Conservation (phyloP, 352 stramenopile genomes). For the Pythium sukuiense region DNA sequence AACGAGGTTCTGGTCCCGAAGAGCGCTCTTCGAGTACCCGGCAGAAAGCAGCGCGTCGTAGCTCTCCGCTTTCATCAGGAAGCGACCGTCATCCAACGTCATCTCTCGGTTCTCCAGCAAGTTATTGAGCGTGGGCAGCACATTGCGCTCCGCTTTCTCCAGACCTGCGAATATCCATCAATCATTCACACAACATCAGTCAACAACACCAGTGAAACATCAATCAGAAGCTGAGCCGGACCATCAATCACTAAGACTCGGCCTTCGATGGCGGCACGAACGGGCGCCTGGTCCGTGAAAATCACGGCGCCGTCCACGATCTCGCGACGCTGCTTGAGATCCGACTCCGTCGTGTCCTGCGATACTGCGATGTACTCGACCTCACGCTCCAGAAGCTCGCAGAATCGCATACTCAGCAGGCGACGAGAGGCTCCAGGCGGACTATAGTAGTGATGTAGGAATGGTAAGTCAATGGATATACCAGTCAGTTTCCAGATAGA, state of each 20-base stretch:
- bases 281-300: constrained; percentile 92
- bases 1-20: constrained; percentile 66
- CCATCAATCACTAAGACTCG: constrained; percentile 94
- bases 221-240: constrained; percentile 2
- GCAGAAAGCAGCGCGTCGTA: constrained; percentile 63
- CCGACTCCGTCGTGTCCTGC: constrained; percentile 92
- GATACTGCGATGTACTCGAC: constrained; percentile 93
- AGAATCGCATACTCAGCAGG: constrained; percentile 82
- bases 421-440: constrained; percentile 73
- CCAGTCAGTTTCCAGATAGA: neutral
- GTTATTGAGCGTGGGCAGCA: constrained; percentile 97
- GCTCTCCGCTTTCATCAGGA: constrained; percentile 90
- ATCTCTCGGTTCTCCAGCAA: constrained; percentile 96
- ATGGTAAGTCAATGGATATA: neutral
- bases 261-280: constrained; percentile 92
- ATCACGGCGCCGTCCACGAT: constrained; percentile 69
- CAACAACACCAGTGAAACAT: neutral
- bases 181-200: neutral
- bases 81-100: constrained; percentile 92
- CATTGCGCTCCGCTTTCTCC: constrained; percentile 95
- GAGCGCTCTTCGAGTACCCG: constrained; percentile 49
- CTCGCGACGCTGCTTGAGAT: constrained; percentile 88
- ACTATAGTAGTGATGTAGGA: constrained; percentile 26
- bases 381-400: constrained; percentile 80
- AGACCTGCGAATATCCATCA: constrained; percentile 45